Conservation (phyloP, 164 flowering plant species). For the Vitis riparia region DNA sequence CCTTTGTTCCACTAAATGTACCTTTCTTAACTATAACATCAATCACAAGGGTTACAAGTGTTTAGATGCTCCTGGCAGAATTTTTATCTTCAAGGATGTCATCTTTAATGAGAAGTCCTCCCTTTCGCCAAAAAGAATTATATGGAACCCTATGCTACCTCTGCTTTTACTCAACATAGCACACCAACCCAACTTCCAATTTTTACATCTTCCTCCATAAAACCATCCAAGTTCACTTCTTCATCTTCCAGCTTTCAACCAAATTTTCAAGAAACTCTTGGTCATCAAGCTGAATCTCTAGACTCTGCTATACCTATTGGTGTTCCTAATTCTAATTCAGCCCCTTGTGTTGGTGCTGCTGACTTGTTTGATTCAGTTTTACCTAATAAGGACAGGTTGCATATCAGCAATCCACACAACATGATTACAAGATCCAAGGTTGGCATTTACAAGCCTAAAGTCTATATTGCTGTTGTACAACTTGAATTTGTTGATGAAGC, state of each 20-base stretch:
- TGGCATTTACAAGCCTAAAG: background rate
- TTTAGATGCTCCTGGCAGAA: background rate
- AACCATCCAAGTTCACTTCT: no score
- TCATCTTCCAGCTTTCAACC: no score
- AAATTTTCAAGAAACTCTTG: no score
- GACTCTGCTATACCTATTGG: no score
- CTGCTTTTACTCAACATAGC: background rate
- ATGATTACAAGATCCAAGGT: background rate
- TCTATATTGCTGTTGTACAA: background rate
- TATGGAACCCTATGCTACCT: background rate
- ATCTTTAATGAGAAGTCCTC: background rate
- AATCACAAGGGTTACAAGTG: background rate
- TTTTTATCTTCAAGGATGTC: background rate
- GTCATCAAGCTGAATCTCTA: no score
- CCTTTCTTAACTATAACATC: background rate
- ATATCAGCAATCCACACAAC: no score
- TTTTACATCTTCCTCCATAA: no score
- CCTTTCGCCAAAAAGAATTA: background rate
- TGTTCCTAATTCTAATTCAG: no score
- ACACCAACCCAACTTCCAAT: background rate
- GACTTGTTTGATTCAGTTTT: no score
- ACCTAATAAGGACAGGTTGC: no score
- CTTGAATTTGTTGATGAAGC: background rate
- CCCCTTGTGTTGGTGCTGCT: no score
- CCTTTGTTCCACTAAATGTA: background rate